Evolutionary conservation across 192 early-diverging fungal genomes (phyloP).

Genomic region (Coemansia sp.): DNA sequence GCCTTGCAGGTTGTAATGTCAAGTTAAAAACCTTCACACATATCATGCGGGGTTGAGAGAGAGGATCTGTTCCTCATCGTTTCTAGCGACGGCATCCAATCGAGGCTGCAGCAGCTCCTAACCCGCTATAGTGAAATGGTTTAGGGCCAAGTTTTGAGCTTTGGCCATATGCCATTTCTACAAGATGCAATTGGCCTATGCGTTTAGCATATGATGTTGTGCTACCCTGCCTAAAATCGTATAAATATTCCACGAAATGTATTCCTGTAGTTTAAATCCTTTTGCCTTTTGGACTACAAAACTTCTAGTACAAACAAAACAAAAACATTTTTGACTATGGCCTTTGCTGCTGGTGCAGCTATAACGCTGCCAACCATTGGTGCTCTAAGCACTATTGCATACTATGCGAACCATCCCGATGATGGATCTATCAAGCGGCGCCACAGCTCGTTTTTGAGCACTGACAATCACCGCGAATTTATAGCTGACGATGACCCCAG

Average conservation of each 20-base stretch:
- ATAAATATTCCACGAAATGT: too few relatives aligned
- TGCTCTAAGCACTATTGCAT: constrained; percentile 44
- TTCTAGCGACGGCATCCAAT: too few relatives aligned
- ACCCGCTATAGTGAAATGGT: neutral
- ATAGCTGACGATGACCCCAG: constrained; percentile 45
- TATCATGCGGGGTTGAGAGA: too few relatives aligned
- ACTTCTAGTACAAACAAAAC: too few relatives aligned
- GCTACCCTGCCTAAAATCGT: too few relatives aligned
- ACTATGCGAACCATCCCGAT: constrained; percentile 36
- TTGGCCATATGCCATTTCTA: too few relatives aligned
- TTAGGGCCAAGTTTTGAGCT: neutral
- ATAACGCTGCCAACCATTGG: constrained; percentile 42
- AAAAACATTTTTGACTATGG: constrained; percentile 16
- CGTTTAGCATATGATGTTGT: neutral
- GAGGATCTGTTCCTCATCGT: too few relatives aligned
- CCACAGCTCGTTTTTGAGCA: constrained; percentile 18
- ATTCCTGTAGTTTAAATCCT: too few relatives aligned
- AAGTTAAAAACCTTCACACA: too few relatives aligned
- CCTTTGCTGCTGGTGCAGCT: constrained; percentile 52
- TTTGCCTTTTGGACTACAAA: too few relatives aligned
- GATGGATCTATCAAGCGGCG: constrained; percentile 15
- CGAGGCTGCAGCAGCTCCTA: too few relatives aligned
- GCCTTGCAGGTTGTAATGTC: neutral
- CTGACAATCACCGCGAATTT: constrained; percentile 30
- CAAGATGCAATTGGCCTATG: neutral